These are phyloP conservation scores for Nicotiana sylvestris DNA, from an alignment of 257 asterid genomes.

Conservation along the genomic window DNA sequence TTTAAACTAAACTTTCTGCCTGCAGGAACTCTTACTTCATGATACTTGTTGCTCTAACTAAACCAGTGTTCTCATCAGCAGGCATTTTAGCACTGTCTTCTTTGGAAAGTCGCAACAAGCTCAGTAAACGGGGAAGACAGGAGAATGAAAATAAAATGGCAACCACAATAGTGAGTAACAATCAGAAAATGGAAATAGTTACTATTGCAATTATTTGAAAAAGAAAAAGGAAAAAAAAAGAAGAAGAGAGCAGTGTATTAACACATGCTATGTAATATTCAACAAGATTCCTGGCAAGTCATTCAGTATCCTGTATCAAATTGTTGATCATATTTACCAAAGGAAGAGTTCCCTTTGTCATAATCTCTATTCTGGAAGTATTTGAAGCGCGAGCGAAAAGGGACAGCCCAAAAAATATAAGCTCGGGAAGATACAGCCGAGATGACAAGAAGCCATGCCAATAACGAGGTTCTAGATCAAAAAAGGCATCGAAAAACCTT, in stretches of 20 bases:
- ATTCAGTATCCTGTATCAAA: slow-evolving; percentile 61
- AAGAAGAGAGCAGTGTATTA: background rate
- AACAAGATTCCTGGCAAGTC: slow-evolving; percentile 12
- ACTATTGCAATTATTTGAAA: background rate
- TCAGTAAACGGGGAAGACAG: background rate
- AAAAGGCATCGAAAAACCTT: slow-evolving; percentile 86
- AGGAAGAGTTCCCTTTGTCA: slow-evolving; percentile 87
- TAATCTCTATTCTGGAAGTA: slow-evolving; percentile 80
- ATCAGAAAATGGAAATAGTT: background rate
- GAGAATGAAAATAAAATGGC: background rate
- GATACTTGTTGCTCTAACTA: background rate
- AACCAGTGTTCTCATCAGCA: background rate
- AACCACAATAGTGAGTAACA: background rate
- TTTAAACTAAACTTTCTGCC: background rate
- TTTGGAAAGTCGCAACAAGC: background rate
- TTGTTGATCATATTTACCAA: slow-evolving; percentile 72
- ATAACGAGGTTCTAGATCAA: slow-evolving; percentile 83
- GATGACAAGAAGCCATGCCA: slow-evolving; percentile 99
- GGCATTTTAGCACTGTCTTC: background rate
- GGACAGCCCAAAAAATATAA: slow-evolving; percentile 66
- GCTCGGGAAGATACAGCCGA: slow-evolving; percentile 82
- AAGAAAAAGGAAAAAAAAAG: background rate
- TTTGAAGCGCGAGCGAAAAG: slow-evolving; percentile 73
- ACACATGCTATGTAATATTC: background rate
- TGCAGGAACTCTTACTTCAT: background rate